These are phyloP conservation scores for Hypericum perforatum DNA, from an alignment of 345 rosid genomes.

Conservation along the genomic window DNA sequence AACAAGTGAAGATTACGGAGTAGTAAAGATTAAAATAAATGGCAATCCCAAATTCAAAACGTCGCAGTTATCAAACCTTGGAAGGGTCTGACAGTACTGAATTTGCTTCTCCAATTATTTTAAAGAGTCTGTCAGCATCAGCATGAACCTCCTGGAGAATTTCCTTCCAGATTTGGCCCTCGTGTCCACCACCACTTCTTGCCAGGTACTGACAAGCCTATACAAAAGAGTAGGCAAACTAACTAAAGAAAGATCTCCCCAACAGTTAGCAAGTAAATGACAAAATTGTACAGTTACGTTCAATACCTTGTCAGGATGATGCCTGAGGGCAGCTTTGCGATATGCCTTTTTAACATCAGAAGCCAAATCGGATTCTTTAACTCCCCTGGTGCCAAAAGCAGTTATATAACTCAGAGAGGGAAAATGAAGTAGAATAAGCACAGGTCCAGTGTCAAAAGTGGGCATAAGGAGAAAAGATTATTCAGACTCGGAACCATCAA, in stretches of 20 bases:
- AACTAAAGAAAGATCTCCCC: background rate
- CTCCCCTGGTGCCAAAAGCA: slow-evolving; percentile 48
- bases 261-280: slow-evolving; percentile 4
- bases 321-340: slow-evolving; percentile 86
- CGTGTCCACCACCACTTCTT: slow-evolving; percentile 75
- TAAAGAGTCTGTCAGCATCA: slow-evolving; percentile 82
- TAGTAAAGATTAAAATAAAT: background rate
- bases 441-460: too few relatives aligned
- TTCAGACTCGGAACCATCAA: too few relatives aligned
- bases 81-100: slow-evolving; percentile 81
- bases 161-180: slow-evolving; percentile 60
- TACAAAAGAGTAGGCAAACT: background rate
- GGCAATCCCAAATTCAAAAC: background rate
- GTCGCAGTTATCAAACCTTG: slow-evolving; percentile 31
- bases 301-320: slow-evolving; percentile 98
- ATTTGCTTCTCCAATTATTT: slow-evolving; percentile 95
- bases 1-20: background rate
- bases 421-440: too few relatives aligned
- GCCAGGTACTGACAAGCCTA: slow-evolving; percentile 83
- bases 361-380: slow-evolving; percentile 57
- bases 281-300: background rate
- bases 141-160: slow-evolving; percentile 75
- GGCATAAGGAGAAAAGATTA: too few relatives aligned
- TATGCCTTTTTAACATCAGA: slow-evolving; percentile 88
- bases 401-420: too few relatives aligned